Percentiles rank a stretch among this genome's conserved stretches.
phyloP scores from a whole-genome alignment of 371 early-diverging fungal species.

The Lichtheimia ornata region DNA sequence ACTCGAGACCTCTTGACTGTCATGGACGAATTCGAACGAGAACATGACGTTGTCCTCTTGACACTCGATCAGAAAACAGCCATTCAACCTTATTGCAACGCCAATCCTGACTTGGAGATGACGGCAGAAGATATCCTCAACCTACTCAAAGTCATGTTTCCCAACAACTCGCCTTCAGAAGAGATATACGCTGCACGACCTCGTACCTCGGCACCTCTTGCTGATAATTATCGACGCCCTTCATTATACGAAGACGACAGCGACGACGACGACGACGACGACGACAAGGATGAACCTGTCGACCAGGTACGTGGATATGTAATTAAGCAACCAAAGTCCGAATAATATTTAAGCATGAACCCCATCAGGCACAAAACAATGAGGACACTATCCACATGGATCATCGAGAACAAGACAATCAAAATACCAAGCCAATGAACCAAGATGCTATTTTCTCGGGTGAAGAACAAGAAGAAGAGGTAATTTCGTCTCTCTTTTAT shows the following conservation, averaged over 20 bases:
- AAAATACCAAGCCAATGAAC: no score
- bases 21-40: slow-evolving; percentile 40
- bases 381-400: no score
- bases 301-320: no score
- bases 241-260: neutral
- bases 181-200: slow-evolving; percentile 11
- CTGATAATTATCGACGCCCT: slow-evolving; percentile 3
- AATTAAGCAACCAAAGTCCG: no score
- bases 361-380: no score
- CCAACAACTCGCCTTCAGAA: slow-evolving; percentile 31
- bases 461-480: slow-evolving; percentile 12
- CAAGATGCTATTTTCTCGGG: no score
- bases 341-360: no score
- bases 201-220: slow-evolving; percentile 22
- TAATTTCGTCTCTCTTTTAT: neutral
- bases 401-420: no score
- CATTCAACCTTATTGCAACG: slow-evolving; percentile 39
- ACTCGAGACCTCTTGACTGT: slow-evolving; percentile 42
- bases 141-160: slow-evolving; percentile 41
- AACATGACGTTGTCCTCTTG: slow-evolving; percentile 36
- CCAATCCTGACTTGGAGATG: slow-evolving; percentile 54
- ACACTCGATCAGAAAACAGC: slow-evolving; percentile 42
- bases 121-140: slow-evolving; percentile 49
- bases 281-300: neutral
- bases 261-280: slow-evolving; percentile 1